These are phyloP conservation scores for Solanum rostratum DNA, from an alignment of 257 asterid species.

Conservation along the genomic window DNA sequence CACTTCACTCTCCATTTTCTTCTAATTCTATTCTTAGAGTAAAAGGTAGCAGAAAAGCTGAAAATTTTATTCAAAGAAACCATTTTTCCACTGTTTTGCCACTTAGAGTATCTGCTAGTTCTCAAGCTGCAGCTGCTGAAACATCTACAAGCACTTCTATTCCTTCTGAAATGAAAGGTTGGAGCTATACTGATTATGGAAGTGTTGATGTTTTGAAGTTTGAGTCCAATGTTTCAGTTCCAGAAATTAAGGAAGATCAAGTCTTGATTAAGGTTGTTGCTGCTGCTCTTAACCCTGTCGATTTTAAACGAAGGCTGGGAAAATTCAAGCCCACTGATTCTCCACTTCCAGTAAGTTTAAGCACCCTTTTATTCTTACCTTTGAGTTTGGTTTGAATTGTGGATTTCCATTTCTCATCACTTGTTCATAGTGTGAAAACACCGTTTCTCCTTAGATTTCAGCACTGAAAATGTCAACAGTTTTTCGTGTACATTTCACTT, in stretches of 20 bases:
- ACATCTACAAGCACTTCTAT: constrained; percentile 26
- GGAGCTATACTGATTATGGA: constrained; percentile 75
- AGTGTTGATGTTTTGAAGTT: constrained; percentile 65
- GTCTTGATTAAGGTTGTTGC: constrained; percentile 79
- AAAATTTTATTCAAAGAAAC: neutral
- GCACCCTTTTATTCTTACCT: neutral
- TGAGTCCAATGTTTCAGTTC: constrained; percentile 44
- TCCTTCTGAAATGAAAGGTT: constrained; percentile 75
- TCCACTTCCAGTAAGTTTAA: constrained; percentile 63
- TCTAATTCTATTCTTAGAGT: neutral
- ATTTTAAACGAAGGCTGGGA: constrained; percentile 67
- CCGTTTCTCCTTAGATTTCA: neutral
- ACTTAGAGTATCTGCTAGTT: constrained; percentile 32
- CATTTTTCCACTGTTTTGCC: neutral
- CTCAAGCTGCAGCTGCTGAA: constrained; percentile 46
- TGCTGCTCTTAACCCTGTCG: constrained; percentile 88
- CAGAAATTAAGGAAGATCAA: constrained; percentile 56
- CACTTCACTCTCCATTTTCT: constrained; percentile 3
- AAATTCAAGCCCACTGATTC: constrained; percentile 88
- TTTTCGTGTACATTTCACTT: neutral
- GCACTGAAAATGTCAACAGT: neutral
- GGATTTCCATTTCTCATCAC: neutral
- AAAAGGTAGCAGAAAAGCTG: constrained; percentile 4
- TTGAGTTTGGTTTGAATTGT: neutral
- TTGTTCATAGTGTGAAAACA: neutral